A percentile compares a stretch with the other conserved stretches of the same genome.
Conservation (phyloP, 441 rosid species). For the Bruguiera hainesii region DNA sequence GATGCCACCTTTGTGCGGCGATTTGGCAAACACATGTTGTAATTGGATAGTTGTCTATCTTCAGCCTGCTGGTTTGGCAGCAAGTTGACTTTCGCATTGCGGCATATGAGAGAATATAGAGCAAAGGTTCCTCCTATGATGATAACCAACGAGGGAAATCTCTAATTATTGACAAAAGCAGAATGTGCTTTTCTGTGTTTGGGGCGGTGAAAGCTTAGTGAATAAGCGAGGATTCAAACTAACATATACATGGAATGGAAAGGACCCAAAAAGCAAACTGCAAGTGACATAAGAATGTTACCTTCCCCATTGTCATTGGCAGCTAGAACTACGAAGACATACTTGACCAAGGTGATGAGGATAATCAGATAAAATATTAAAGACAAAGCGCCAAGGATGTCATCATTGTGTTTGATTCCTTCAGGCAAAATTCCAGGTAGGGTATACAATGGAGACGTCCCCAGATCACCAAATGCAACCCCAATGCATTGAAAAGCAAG, state of each 20-base stretch:
- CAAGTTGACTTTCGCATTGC: slow-evolving; percentile 27
- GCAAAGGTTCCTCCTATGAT: slow-evolving; percentile 33
- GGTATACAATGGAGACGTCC: slow-evolving; percentile 23
- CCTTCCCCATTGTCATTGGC: slow-evolving; percentile 8
- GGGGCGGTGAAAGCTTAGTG: too few species aligned
- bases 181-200: not conserved
- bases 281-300: not conserved
- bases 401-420: slow-evolving; percentile 20
- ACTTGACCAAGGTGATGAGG: slow-evolving; percentile 20
- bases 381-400: slow-evolving; percentile 21
- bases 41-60: slow-evolving; percentile 26
- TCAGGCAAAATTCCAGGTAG: slow-evolving; percentile 19
- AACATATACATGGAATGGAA: too few species aligned
- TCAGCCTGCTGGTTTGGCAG: slow-evolving; percentile 29
- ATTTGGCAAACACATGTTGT: slow-evolving; percentile 5
- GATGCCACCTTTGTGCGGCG: slow-evolving; percentile 19
- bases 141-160: not conserved
- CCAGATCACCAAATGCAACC: slow-evolving; percentile 27
- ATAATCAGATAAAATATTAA: slow-evolving; percentile 23
- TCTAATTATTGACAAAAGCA: not conserved
- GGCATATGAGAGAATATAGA: slow-evolving; percentile 25
- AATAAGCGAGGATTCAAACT: too few species aligned
- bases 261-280: too few species aligned
- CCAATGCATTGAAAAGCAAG: slow-evolving; percentile 31
- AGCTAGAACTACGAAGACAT: not conserved